Base-by-base conservation (phyloP, 164 flowering plant genomes). In the Liriodendron chinense region DNA sequence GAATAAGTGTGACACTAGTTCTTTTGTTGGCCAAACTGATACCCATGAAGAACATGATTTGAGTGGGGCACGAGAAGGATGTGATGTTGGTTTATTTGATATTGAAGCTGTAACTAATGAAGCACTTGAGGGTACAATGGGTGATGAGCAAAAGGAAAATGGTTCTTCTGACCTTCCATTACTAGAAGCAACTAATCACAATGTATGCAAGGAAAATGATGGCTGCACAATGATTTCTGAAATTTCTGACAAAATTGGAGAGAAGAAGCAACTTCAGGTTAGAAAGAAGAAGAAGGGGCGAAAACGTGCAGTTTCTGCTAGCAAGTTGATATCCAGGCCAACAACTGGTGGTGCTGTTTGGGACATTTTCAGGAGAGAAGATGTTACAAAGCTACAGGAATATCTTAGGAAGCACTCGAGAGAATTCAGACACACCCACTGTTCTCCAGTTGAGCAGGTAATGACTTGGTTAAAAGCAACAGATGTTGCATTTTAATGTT, bases 301-400 rank as follows among this genome's bases (percentile, higher is more conserved):
- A 69, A 47, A 62, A 20, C 34, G 25, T 49, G 12, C 68, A 28
- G 68, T 4, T 21, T 68, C 69, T 49, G 77, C 24, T 3, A 76
- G 12, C n/a, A 25, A 64, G n/a, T 82, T 74, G 63, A 78, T 16
- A 9, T 14, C 66, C 9, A 83, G 82, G 48, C 47, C 50, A 10
- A 59, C 61, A 24, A 83, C 75, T 0, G 87, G 90, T 63, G 92
- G 94, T 79, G 94, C 94, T 74, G 79, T 89, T 0, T 92, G 97
- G 97, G 97, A 92, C 71, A 92, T 92, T 22, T 92, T 92, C 68
- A 84, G 94, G 6, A 82, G 89, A 71, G 67, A 90, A 83, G 97
- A 90, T 86, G 86, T 85, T 48, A 84, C 86, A 76, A 76, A 78
- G 56, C 80, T 73, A 18, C 74, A 85, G 84, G 90, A 82, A 73